These are phyloP conservation scores for Phytophthora cactorum DNA, from an alignment of 352 stramenopile species.

Conservation along the genomic window DNA sequence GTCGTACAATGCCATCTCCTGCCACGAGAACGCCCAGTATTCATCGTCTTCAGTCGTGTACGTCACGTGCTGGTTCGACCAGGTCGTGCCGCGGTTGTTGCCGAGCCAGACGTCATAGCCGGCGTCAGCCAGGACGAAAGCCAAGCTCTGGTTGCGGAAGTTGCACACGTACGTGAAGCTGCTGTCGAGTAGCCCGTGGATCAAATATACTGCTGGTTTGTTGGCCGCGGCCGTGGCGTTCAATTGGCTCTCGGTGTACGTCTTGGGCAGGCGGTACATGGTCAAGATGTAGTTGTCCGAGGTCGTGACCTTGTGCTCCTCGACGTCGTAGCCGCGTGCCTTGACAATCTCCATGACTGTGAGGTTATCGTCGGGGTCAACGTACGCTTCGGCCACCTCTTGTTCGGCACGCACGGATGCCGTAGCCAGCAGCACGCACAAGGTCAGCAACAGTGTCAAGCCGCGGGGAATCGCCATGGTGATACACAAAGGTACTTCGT, in stretches of 20 bases:
- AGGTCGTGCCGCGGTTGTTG: conserved; percentile 75
- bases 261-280: conserved; percentile 70
- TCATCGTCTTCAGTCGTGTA: conserved; percentile 49
- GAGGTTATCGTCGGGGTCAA: conserved; percentile 53
- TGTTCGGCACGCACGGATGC: conserved; percentile 13
- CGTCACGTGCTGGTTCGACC: conserved; percentile 60
- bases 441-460: conserved; percentile 21
- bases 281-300: conserved; percentile 66
- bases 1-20: conserved; percentile 69
- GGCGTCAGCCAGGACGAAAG: conserved; percentile 61
- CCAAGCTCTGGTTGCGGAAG: conserved; percentile 65
- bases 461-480: conserved; percentile 16
- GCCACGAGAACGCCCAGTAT: conserved; percentile 71
- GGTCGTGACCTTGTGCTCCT: conserved; percentile 66
- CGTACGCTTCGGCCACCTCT: conserved; percentile 25
- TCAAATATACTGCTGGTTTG: conserved; percentile 66
- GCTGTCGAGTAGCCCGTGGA: conserved; percentile 68
- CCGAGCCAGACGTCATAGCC: conserved; percentile 75
- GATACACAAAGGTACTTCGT: conserved; percentile 5
- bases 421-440: conserved; percentile 11
- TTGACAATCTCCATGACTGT: conserved; percentile 59
- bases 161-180: conserved; percentile 71
- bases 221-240: conserved; percentile 33
- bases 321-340: conserved; percentile 56
- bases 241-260: conserved; percentile 52